Evolutionary conservation across 768 basidiomycete species (phyloP).

Genomic region (Tremella yokohamensis): DNA sequence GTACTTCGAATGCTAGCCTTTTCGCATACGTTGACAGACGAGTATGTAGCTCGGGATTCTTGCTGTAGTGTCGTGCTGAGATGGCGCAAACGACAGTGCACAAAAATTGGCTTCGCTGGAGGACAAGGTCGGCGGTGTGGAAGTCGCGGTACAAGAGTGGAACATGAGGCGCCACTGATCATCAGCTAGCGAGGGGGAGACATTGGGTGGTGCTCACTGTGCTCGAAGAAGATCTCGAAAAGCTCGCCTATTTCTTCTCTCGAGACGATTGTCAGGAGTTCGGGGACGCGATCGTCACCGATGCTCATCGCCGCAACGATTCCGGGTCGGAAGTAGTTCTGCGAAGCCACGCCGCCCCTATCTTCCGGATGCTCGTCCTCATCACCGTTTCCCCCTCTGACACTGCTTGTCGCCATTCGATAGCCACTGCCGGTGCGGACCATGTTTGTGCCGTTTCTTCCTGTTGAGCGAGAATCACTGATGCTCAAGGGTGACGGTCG

Average conservation of each 20-base stretch:
- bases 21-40: conserved; percentile 67
- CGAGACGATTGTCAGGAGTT: conserved; percentile 82
- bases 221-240: conserved; percentile 65
- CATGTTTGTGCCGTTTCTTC: conserved; percentile 17
- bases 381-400: conserved; percentile 50
- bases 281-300: conserved; percentile 60
- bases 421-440: conserved; percentile 14
- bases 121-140: conserved; percentile 90
- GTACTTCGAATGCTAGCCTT: conserved; percentile 69
- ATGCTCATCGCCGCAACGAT: neutral
- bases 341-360: conserved; percentile 64
- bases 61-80: conserved; percentile 80
- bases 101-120: conserved; percentile 89
- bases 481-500: conserved; percentile 27
- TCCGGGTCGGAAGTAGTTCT: conserved; percentile 89
- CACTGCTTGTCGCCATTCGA: conserved; percentile 38
- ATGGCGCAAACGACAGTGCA: conserved; percentile 94
- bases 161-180: conserved; percentile 58
- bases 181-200: conserved; percentile 63
- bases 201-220: conserved; percentile 58
- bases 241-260: conserved; percentile 87
- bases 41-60: conserved; percentile 74
- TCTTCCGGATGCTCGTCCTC: conserved; percentile 23
- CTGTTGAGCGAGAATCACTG: conserved; percentile 2
- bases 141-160: conserved; percentile 79